A percentile compares a stretch with the other conserved stretches of the same genome.
Evolutionary conservation across 257 asterid species (phyloP).

Genomic region (Osmanthus fragrans): DNA sequence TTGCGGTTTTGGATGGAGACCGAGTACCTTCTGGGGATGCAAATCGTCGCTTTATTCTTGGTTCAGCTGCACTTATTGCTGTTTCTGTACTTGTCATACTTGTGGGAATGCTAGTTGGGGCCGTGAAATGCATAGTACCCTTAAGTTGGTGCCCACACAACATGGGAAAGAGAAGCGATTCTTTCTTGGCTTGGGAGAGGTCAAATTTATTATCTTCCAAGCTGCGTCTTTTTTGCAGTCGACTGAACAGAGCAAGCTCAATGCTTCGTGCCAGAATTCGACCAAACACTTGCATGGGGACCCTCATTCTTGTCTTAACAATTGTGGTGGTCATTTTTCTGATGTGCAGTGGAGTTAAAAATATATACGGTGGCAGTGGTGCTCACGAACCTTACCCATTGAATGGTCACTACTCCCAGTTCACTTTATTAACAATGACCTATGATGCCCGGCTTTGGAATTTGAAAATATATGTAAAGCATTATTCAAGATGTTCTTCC

Average conservation of each 20-base stretch:
- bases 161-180: constrained; percentile 78
- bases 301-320: constrained; percentile 40
- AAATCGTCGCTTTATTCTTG: constrained; percentile 57
- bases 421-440: constrained; percentile 88
- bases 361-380: constrained; percentile 79
- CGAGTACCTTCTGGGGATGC: constrained; percentile 82
- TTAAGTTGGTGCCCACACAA: constrained; percentile 90
- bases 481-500: constrained; percentile 89
- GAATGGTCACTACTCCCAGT: constrained; percentile 75
- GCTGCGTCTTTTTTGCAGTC: constrained; percentile 65
- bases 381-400: constrained; percentile 81
- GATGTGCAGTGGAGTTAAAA: constrained; percentile 58
- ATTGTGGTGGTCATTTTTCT: constrained; percentile 36
- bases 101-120: constrained; percentile 73
- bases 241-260: constrained; percentile 63
- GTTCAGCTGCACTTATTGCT: constrained; percentile 54
- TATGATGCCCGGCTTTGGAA: constrained; percentile 97
- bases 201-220: constrained; percentile 57
- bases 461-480: constrained; percentile 73
- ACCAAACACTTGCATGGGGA: constrained; percentile 54
- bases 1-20: constrained; percentile 84
- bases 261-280: constrained; percentile 58
- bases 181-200: constrained; percentile 60
- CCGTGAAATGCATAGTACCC: constrained; percentile 70
- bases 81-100: constrained; percentile 57